These are phyloP conservation scores for Chionographis japonica DNA, from an alignment of 106 monocot genomes.

Conservation along the genomic window DNA sequence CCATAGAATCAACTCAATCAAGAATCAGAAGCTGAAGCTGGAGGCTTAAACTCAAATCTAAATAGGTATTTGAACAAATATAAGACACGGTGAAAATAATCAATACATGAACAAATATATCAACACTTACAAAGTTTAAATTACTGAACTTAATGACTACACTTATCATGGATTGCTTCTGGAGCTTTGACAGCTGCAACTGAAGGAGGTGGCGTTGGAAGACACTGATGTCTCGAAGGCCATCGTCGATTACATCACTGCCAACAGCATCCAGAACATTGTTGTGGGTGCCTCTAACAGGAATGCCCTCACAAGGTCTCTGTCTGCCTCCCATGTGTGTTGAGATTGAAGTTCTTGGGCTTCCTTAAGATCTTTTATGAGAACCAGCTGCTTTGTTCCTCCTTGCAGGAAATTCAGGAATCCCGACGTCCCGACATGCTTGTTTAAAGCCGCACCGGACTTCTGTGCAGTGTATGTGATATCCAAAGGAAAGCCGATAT, in stretches of 20 bases:
- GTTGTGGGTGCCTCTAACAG: slow-evolving; percentile 58
- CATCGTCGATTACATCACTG: slow-evolving; percentile 43
- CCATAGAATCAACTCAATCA: too few species aligned
- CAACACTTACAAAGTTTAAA: neutral
- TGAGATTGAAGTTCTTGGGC: neutral
- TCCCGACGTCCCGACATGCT: slow-evolving; percentile 17
- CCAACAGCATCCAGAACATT: slow-evolving; percentile 50
- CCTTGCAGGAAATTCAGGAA: slow-evolving; percentile 27
- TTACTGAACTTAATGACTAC: neutral
- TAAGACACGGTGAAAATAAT: too few species aligned
- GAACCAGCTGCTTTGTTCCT: neutral
- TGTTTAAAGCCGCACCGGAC: slow-evolving; percentile 22
- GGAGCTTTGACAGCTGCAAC: slow-evolving; percentile 40
- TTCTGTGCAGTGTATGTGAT: slow-evolving; percentile 37
- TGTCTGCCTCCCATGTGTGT: neutral
- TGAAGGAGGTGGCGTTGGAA: slow-evolving; percentile 64
- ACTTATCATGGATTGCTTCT: neutral
- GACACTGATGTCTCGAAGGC: slow-evolving; percentile 62
- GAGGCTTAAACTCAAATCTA: too few species aligned
- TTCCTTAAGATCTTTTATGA: neutral
- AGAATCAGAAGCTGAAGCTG: too few species aligned
- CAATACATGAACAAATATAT: neutral
- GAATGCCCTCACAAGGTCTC: slow-evolving; percentile 55
- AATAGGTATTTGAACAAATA: too few species aligned
- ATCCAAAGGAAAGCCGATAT: slow-evolving; percentile 18